phyloP scores from a whole-genome alignment of 306 rosid genomes.

The Canavalia gladiata region DNA sequence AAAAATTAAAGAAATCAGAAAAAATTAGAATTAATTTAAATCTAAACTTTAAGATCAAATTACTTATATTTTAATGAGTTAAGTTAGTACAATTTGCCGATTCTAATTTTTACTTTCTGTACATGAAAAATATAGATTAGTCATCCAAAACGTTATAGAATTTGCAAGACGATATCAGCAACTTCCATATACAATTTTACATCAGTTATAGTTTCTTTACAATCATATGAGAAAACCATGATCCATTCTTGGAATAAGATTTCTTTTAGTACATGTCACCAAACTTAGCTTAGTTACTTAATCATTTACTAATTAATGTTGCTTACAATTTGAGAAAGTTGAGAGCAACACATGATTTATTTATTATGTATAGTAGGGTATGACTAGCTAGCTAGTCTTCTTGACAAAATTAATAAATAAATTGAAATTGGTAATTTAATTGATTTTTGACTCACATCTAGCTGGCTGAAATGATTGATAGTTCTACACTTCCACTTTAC shows the following conservation, averaged over 20 bases:
- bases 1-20: too few relatives aligned
- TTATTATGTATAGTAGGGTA: conserved; percentile 16
- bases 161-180: neutral
- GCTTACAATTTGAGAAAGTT: conserved; percentile 4
- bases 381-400: neutral
- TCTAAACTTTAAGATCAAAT: too few relatives aligned
- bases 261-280: neutral
- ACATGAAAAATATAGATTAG: neutral
- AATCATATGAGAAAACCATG: neutral
- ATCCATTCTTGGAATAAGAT: neutral
- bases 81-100: too few relatives aligned
- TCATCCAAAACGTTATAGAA: neutral
- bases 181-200: neutral
- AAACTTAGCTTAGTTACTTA: neutral
- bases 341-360: conserved; percentile 17
- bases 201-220: neutral
- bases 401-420: neutral
- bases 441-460: conserved; percentile 37
- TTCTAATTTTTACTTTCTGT: too few relatives aligned
- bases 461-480: conserved; percentile 42
- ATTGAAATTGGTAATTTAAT: neutral
- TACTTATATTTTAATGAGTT: too few relatives aligned
- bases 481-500: neutral
- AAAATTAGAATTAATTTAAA: too few relatives aligned
- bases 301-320: neutral